Conservation (phyloP, 108 stramenopile species). For the Discostella pseudostelligera region DNA sequence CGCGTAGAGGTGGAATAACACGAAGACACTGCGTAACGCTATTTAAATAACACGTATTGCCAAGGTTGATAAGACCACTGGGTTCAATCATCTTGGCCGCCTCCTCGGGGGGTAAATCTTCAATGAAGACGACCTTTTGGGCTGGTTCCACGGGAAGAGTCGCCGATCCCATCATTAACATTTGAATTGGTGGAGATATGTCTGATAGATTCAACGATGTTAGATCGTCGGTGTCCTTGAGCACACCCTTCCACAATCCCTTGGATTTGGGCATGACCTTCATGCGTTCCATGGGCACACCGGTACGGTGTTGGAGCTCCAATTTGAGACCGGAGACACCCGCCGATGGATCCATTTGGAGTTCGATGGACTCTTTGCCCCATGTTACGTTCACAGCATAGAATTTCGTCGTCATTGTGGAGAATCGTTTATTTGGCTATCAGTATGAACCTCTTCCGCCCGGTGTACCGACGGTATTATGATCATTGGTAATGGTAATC, state of each 20-base stretch:
- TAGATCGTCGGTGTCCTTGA: constrained; percentile 91
- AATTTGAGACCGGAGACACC: constrained; percentile 84
- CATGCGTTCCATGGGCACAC: constrained; percentile 93
- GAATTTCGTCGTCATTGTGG: constrained; percentile 23
- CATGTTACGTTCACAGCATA: constrained; percentile 75
- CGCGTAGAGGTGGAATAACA: constrained; percentile 80
- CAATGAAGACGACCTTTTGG: constrained; percentile 89
- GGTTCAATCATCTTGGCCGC: constrained; percentile 89
- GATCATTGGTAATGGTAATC: no score
- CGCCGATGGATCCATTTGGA: constrained; percentile 63
- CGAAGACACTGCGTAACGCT: constrained; percentile 95
- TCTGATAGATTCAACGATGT: constrained; percentile 50
- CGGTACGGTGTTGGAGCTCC: constrained; percentile 85
- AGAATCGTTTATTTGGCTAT: no score
- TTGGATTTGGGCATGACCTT: constrained; percentile 97
- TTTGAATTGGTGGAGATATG: constrained; percentile 62
- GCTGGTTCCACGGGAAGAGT: constrained; percentile 83
- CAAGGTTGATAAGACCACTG: constrained; percentile 93
- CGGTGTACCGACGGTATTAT: no score
- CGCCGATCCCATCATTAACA: constrained; percentile 97
- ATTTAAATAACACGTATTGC: constrained; percentile 99
- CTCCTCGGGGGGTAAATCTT: constrained; percentile 93
- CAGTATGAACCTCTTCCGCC: no score
- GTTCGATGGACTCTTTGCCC: constrained; percentile 86
- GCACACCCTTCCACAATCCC: constrained; percentile 79